A percentile compares a stretch with the other conserved stretches of the same genome.
phyloP scores from a whole-genome alignment of 2,329 filamentous ascomycete species.

The Aspergillus unguis region DNA sequence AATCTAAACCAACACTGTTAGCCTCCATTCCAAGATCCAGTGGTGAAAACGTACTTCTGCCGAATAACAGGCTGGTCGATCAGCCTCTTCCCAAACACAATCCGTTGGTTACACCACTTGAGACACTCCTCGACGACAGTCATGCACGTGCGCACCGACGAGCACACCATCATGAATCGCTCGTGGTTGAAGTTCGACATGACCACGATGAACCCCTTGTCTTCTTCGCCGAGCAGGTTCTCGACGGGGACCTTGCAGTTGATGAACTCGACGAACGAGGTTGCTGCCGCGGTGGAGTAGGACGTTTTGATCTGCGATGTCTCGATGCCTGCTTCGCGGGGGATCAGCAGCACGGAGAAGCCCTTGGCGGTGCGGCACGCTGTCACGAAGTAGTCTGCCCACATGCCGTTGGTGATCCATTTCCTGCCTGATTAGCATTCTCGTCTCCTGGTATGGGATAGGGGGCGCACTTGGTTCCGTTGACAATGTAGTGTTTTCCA shows the following conservation, averaged over 20 bases:
- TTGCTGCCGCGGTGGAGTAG: conserved; percentile 76
- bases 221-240: conserved; percentile 75
- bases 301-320: conserved; percentile 62
- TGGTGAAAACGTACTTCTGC: conserved; percentile 57
- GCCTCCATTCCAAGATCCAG: too few species aligned
- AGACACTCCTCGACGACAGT: conserved; percentile 76
- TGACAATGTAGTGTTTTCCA: conserved; percentile 66
- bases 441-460: not conserved
- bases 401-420: conserved; percentile 81
- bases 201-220: conserved; percentile 82
- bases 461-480: conserved; percentile 36
- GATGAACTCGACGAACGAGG: conserved; percentile 76
- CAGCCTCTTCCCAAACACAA: conserved; percentile 78
- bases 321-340: conserved; percentile 65
- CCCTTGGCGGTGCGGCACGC: conserved; percentile 77
- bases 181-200: conserved; percentile 88
- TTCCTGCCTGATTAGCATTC: conserved; percentile 59
- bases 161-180: conserved; percentile 71
- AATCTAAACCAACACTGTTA: conserved; percentile 47
- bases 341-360: conserved; percentile 72
- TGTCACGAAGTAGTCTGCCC: conserved; percentile 77
- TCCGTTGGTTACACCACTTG: conserved; percentile 83
- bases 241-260: conserved; percentile 80
- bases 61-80: conserved; percentile 79
- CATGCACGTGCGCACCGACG: conserved; percentile 62